Evolutionary conservation across 2,329 filamentous ascomycete species (phyloP).

Genomic region (Colletotrichum paranaense): DNA sequence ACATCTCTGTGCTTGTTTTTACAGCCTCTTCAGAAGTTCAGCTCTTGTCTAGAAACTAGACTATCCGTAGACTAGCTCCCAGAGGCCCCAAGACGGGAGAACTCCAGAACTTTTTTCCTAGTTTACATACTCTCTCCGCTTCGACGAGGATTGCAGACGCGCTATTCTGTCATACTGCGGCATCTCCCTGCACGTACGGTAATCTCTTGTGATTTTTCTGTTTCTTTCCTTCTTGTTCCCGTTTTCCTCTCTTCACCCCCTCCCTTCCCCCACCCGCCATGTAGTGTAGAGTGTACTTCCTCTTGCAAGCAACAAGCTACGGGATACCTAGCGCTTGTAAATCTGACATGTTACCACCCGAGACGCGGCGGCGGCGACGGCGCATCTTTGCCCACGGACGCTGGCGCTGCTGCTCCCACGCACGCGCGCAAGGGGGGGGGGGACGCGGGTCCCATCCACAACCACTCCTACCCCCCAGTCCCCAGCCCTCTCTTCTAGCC

Average conservation of each 20-base stretch:
- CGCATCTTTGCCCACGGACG: slow-evolving; percentile 30
- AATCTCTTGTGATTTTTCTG: background rate
- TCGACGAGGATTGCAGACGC: slow-evolving; percentile 8
- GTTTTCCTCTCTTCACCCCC: background rate
- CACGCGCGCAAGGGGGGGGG: slow-evolving; percentile 13
- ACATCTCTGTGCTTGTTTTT: background rate
- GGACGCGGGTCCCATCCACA: background rate
- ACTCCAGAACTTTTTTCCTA: background rate
- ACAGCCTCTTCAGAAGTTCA: background rate
- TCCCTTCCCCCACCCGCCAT: background rate
- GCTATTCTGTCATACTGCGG: slow-evolving; percentile 28
- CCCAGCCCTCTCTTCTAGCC: background rate
- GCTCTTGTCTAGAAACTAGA: too few relatives aligned
- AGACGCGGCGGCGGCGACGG: slow-evolving; percentile 28
- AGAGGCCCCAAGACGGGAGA: background rate
- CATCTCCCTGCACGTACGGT: slow-evolving; percentile 21
- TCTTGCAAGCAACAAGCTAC: background rate
- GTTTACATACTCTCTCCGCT: background rate
- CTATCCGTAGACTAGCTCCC: too few relatives aligned
- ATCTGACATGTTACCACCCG: slow-evolving; percentile 34
- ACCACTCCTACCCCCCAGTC: background rate
- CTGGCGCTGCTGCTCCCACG: background rate
- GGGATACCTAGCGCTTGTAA: slow-evolving; percentile 17
- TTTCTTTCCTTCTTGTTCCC: background rate
- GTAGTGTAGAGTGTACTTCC: too few relatives aligned